Conservation (phyloP, 2,329 filamentous ascomycete genomes). For the Penicillium capsulatum region DNA sequence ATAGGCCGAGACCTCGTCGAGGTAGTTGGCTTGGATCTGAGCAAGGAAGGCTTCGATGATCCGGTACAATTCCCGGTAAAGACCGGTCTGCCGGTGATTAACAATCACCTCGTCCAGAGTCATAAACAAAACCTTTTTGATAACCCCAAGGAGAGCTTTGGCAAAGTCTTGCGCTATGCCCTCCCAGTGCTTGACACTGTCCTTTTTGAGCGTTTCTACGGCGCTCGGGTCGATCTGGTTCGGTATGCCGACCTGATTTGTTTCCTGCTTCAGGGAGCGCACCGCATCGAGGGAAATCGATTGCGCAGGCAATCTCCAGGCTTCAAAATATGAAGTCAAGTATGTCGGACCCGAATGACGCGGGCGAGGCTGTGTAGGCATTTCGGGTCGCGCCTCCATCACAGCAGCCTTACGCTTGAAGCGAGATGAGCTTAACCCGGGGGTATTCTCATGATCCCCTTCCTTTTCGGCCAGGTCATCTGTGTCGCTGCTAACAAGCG, state of each 20-base stretch:
- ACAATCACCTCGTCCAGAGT: slow-evolving; percentile 44
- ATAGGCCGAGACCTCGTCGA: slow-evolving; percentile 47
- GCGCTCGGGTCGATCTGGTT: slow-evolving; percentile 58
- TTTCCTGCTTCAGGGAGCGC: slow-evolving; percentile 51
- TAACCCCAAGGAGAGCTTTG: slow-evolving; percentile 25
- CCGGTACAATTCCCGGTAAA: slow-evolving; percentile 33
- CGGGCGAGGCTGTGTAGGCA: too few species aligned
- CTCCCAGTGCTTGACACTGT: slow-evolving; percentile 58
- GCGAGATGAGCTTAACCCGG: background rate
- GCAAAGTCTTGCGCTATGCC: slow-evolving; percentile 47
- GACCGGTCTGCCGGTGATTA: slow-evolving; percentile 33
- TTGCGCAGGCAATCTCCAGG: slow-evolving; percentile 16
- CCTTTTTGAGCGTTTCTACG: slow-evolving; percentile 54
- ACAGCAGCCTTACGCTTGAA: slow-evolving; percentile 21
- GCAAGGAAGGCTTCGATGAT: slow-evolving; percentile 48
- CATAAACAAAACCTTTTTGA: slow-evolving; percentile 37
- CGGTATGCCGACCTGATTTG: slow-evolving; percentile 56
- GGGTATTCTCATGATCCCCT: slow-evolving; percentile 24
- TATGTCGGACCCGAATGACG: background rate
- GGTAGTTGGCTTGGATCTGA: slow-evolving; percentile 36
- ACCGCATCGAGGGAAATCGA: slow-evolving; percentile 42
- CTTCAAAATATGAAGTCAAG: slow-evolving; percentile 17
- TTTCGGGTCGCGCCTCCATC: background rate
- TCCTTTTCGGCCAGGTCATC: slow-evolving; percentile 37
- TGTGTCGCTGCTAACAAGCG: slow-evolving; percentile 23